Percentiles rank a stretch among this genome's conserved stretches.
Conservation (phyloP, 257 asterid genomes). For the Capsicum chinense region DNA sequence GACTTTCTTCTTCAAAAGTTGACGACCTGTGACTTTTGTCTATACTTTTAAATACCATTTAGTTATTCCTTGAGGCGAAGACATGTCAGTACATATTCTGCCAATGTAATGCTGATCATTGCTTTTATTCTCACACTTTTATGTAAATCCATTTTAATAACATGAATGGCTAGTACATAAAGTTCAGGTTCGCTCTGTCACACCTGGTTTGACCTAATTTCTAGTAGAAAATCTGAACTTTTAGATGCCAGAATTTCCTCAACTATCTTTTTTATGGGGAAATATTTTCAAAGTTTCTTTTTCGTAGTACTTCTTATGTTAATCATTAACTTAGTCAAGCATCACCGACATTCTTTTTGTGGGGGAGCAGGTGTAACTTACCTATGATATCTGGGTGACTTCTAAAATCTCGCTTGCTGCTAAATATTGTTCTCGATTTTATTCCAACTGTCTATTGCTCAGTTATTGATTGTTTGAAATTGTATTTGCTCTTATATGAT, state of each 20-base stretch:
- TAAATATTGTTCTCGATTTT: background rate
- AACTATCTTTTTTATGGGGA: background rate
- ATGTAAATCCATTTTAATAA: background rate
- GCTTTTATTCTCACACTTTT: constrained; percentile 7
- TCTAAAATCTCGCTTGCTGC: background rate
- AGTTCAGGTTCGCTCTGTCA: background rate
- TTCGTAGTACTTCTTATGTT: background rate
- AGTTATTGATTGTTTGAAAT: constrained; percentile 3
- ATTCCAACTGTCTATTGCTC: background rate
- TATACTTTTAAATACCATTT: constrained; percentile 1
- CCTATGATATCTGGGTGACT: background rate
- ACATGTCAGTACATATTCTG: background rate
- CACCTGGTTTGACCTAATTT: background rate
- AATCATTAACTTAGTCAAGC: constrained; percentile 13
- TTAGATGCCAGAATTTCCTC: background rate
- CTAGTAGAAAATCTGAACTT: background rate
- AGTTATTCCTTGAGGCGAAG: background rate
- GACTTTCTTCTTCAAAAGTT: background rate
- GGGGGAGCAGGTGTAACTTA: background rate
- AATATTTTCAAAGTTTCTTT: constrained; percentile 13
- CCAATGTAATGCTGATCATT: background rate
- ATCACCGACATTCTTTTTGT: background rate
- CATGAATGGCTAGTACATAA: constrained; percentile 8
- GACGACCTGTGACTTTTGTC: background rate
- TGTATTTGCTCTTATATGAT: background rate